phyloP scores from a whole-genome alignment of 108 stramenopile genomes.

The Licmophora abbreviata region DNA sequence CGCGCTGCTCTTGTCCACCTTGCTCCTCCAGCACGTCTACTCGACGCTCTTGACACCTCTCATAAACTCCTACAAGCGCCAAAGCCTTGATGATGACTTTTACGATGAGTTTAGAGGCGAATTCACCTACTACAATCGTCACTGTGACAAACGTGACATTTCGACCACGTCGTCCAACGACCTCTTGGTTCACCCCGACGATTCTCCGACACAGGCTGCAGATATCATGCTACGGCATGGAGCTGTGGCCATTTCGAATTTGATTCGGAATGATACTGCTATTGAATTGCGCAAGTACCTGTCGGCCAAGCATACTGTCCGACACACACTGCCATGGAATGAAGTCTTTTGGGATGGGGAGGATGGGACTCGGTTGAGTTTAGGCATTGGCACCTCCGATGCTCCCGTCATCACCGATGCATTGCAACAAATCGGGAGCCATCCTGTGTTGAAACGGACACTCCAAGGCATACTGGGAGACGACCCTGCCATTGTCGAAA shows the following conservation, averaged over 20 bases:
- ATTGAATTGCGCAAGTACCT: conserved; percentile 27
- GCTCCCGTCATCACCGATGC: conserved; percentile 33
- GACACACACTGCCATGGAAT: conserved; percentile 24
- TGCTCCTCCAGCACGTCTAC: conserved; percentile 18
- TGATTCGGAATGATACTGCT: conserved; percentile 18
- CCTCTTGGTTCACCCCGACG: conserved; percentile 2
- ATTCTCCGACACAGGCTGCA: conserved; percentile 10
- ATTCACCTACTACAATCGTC: conserved; percentile 44
- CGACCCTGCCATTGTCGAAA: conserved; percentile 17
- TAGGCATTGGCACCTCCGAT: conserved; percentile 51
- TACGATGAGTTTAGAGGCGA: conserved; percentile 32
- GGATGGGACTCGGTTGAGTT: conserved; percentile 22
- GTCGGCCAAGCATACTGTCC: conserved; percentile 6
- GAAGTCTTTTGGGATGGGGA: conserved; percentile 14
- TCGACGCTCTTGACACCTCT: conserved; percentile 27
- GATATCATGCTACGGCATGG: conserved; percentile 43
- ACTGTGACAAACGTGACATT: conserved; percentile 26
- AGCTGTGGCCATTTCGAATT: conserved; percentile 22
- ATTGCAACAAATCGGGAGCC: conserved; percentile 26
- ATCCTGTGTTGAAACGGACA: conserved; percentile 14
- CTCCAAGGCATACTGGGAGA: conserved; percentile 13
- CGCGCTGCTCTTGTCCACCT: conserved; percentile 6
- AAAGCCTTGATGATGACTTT: conserved; percentile 26
- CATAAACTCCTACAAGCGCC: conserved; percentile 10
- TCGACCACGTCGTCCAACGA: conserved; percentile 18